phyloP scores from a whole-genome alignment of 306 rosid genomes.

The Cicer chorassanicum region DNA sequence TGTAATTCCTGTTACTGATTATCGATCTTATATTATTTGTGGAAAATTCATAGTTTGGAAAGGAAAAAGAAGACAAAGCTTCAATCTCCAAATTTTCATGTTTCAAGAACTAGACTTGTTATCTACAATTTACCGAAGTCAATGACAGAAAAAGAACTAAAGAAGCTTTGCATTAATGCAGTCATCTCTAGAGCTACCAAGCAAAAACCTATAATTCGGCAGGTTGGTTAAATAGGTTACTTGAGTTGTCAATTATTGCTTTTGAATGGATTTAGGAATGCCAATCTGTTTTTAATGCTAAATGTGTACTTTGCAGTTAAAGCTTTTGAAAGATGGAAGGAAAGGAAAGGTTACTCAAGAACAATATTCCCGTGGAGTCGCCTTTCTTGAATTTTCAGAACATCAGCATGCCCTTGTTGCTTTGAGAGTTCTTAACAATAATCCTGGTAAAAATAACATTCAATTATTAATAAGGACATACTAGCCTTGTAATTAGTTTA shows the following conservation, averaged over 20 bases:
- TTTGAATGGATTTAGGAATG: not conserved
- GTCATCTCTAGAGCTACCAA: slow-evolving; percentile 87
- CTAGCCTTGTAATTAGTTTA: not conserved
- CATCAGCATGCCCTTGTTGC: slow-evolving; percentile 98
- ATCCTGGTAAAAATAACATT: slow-evolving; percentile 80
- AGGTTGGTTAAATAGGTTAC: slow-evolving; percentile 61
- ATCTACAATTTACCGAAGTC: slow-evolving; percentile 87
- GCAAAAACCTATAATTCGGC: slow-evolving; percentile 84
- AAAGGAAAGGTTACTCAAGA: slow-evolving; percentile 71
- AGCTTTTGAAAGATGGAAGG: slow-evolving; percentile 76
- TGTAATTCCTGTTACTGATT: slow-evolving; percentile 34
- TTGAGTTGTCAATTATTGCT: not conserved
- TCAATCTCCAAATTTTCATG: slow-evolving; percentile 95
- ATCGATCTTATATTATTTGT: slow-evolving; percentile 25
- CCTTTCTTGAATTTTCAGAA: slow-evolving; percentile 91
- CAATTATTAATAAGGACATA: not conserved
- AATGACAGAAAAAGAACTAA: slow-evolving; percentile 78
- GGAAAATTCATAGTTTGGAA: slow-evolving; percentile 59
- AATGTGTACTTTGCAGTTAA: slow-evolving; percentile 61
- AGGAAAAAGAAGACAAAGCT: slow-evolving; percentile 77
- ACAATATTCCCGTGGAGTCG: slow-evolving; percentile 84
- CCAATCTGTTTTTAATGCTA: slow-evolving; percentile 4
- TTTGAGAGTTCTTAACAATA: slow-evolving; percentile 89
- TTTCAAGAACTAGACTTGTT: slow-evolving; percentile 81
- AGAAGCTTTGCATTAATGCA: slow-evolving; percentile 83